Conservation (phyloP, 306 rosid genomes). For the Oemleria cerasiformis region DNA sequence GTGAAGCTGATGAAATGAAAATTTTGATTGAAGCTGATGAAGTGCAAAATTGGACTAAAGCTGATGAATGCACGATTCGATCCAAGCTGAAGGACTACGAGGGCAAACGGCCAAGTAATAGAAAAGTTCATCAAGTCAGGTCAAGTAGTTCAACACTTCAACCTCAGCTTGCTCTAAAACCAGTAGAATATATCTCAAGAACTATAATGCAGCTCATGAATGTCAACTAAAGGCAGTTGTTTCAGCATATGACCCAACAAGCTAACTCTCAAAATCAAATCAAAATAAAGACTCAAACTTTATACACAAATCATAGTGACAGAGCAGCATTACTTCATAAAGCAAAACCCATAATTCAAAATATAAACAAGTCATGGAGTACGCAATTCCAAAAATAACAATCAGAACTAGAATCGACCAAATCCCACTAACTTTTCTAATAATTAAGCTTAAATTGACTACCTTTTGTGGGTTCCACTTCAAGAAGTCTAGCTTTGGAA, state of each 20-base stretch:
- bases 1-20: not conserved
- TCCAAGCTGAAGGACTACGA: not conserved
- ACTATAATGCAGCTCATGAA: not conserved
- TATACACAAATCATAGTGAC: not conserved
- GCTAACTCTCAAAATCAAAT: not conserved
- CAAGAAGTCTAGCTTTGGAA: constrained; percentile 27
- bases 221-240: not conserved
- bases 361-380: no score
- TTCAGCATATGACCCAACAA: not conserved
- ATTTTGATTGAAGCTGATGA: no score
- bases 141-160: constrained; percentile 9
- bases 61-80: not conserved
- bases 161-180: constrained; percentile 5
- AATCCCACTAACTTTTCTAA: not conserved
- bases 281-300: constrained; percentile 10
- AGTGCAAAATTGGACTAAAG: not conserved
- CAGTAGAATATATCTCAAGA: constrained; percentile 15
- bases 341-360: not conserved
- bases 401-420: not conserved
- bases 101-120: not conserved
- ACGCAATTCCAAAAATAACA: no score
- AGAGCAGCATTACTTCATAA: constrained; percentile 5
- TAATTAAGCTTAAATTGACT: not conserved
- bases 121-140: constrained; percentile 4
- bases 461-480: constrained; percentile 38